Base-by-base conservation (phyloP, 2,329 filamentous ascomycete species). In the Meredithiella fracta region DNA sequence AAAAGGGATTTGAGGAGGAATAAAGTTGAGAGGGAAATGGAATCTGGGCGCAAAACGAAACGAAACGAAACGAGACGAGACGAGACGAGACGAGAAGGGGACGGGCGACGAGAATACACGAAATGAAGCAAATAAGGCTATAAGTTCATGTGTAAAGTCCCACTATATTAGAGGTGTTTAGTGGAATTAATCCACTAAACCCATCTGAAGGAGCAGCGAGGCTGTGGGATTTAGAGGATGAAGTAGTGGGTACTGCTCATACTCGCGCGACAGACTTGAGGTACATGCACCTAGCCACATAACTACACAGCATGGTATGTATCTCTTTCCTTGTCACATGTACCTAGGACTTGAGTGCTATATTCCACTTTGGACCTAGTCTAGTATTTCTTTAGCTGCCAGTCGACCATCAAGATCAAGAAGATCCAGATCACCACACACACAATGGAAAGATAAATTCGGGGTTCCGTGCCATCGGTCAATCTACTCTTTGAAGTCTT, bases 1-100 rank as follows among this genome's bases (percentile, higher is more conserved):
- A 61, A 62, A 58, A 60, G 53, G 51, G 25, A 40, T 11, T 44
- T 29, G 51, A 55, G 25, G 26, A 47, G 51, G 53, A 55, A 40
- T 38, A 51, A 40, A 40, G 37, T 22, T 25, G 47, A 11, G 11
- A 49, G 44, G 17, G 44, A 49, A 44, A 49, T 49, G 44, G 44
- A 49, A 23, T 11, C 44, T 49, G 44, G 44, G 44, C 23, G 44
- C 44, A 49, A 42, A 42, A 20, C 44, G 34, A 44, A n/a, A 34
- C 42, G n/a, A n/a, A n/a, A n/a, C n/a, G n/a, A n/a, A n/a, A n/a
- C n/a, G n/a, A n/a, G n/a, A n/a, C n/a, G n/a, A n/a, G n/a, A n/a
- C 44, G 25, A 42, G n/a, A 20, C 44, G 34, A 44, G n/a, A 34
- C 42, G 38, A 44, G 25, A 58, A 44, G 52, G 51, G 38, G 52